Percentiles rank a stretch among this genome's conserved stretches.
These are phyloP conservation scores for Sporothrix euskadiensis DNA, from an alignment of 2,329 filamentous ascomycete genomes.

Conservation along the genomic window DNA sequence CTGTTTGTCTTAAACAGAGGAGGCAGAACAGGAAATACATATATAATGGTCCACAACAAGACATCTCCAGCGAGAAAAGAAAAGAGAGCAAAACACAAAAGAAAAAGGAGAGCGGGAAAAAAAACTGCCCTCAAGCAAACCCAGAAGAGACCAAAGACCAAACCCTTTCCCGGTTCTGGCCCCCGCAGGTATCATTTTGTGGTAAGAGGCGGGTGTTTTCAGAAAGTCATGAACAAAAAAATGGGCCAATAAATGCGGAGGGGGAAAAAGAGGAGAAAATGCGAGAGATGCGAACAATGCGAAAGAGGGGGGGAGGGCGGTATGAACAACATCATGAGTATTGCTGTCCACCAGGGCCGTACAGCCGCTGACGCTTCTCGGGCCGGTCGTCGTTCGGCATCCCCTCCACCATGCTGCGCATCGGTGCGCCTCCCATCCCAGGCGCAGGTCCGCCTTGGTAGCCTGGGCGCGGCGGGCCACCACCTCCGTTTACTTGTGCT, in stretches of 20 bases:
- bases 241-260: slow-evolving; percentile 11
- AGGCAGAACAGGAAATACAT: not conserved
- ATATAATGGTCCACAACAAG: not conserved
- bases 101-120: not conserved
- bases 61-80: not conserved
- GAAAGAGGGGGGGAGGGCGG: not conserved
- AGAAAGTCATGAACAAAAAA: slow-evolving; percentile 10
- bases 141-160: not conserved
- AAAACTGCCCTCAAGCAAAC: not conserved
- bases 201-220: slow-evolving; percentile 18
- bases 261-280: slow-evolving; percentile 1
- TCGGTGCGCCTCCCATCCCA: slow-evolving; percentile 37
- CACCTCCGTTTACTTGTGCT: slow-evolving; percentile 38
- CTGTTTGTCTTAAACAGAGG: not conserved
- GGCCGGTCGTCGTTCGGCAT: slow-evolving; percentile 45
- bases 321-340: slow-evolving; percentile 24
- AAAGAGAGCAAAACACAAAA: slow-evolving; percentile 9
- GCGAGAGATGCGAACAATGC: not conserved
- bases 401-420: slow-evolving; percentile 41
- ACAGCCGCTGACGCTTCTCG: slow-evolving; percentile 57
- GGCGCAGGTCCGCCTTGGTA: slow-evolving; percentile 33
- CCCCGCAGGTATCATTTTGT: slow-evolving; percentile 29
- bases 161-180: slow-evolving; percentile 9
- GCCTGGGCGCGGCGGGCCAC: slow-evolving; percentile 31
- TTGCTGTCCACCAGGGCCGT: slow-evolving; percentile 39